These are phyloP conservation scores for Kodamaea plutei DNA, from an alignment of 1,139 yeast genomes.

Conservation along the genomic window DNA sequence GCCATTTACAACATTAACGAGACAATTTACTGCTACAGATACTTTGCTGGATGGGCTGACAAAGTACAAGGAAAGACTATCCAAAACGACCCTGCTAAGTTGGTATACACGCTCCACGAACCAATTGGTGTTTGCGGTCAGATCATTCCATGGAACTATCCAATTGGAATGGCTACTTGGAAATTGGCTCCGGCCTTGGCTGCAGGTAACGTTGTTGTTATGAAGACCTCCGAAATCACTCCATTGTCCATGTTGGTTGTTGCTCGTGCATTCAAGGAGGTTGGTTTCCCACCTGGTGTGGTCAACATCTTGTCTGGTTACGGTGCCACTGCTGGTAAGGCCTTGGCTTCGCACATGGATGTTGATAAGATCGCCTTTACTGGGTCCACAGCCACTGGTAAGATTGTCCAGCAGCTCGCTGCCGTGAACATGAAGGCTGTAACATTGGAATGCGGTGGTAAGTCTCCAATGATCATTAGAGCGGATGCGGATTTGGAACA, in stretches of 20 bases:
- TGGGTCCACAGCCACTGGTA: conserved; percentile 60
- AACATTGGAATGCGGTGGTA: conserved; percentile 92
- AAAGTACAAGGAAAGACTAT: conserved; percentile 68
- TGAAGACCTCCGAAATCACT: conserved; percentile 66
- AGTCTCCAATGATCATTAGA: conserved; percentile 70
- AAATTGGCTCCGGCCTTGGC: conserved; percentile 63
- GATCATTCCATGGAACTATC: conserved; percentile 67
- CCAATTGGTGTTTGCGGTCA: conserved; percentile 82
- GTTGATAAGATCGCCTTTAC: conserved; percentile 70
- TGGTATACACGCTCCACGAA: conserved; percentile 77
- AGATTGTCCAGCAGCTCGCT: conserved; percentile 55
- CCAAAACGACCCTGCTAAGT: conserved; percentile 60
- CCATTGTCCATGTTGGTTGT: conserved; percentile 58
- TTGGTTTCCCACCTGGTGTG: conserved; percentile 73
- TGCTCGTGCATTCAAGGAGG: conserved; percentile 52
- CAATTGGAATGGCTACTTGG: conserved; percentile 58
- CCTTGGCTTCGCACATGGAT: conserved; percentile 52
- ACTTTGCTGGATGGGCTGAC: conserved; percentile 85
- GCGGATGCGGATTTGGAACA: conserved; percentile 73
- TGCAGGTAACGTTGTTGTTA: conserved; percentile 61
- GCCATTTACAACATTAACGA: too few species aligned
- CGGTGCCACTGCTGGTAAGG: conserved; percentile 55
- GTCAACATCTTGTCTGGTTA: conserved; percentile 57
- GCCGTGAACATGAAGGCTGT: conserved; percentile 63
- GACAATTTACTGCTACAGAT: too few species aligned